Base-by-base conservation (phyloP, 208 protist genomes). In the Trypanosoma scelopori region DNA sequence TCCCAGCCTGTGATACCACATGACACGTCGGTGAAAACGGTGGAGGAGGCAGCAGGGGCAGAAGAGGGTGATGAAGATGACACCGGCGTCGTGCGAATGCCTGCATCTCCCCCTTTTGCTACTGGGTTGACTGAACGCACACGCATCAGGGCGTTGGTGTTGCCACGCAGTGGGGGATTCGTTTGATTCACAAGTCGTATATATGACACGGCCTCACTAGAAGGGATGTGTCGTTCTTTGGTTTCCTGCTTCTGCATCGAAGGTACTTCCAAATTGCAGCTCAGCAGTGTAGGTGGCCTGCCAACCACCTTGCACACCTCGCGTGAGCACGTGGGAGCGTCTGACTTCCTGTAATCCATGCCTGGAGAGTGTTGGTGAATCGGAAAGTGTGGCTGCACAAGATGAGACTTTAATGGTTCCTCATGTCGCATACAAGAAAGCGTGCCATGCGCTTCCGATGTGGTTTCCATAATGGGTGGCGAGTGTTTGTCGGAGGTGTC, bases 1-100 rank as follows among this genome's bases (percentile, higher is more conserved):
- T 52, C 58, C 67, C 67, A 73, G 9, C 67, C 57, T 56, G 58
- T 73, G 25, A 73, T 73, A 47, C 58, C 51, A 47, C 28, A 66
- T 18, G 20, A 66, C 27, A 51, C 20, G 47, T 73, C 67, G 20
- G 45, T 13, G 9, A 16, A 4, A 42, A 1, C 23, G 32, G 37
- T 42, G 37, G 27, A 52, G 20, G 25, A n/a, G n/a, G n/a, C n/a
- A n/a, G n/a, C 35, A 9, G 53, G 5, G 18, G 48, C 48, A 41
- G 55, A 48, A 22, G 50, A 16, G 16, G 25, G 13, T 25, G n/a
- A 35, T 27, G 46, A 43, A 37, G 58, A 11, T 43, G 51, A 30
- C 22, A 49, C n/a, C 2, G 53, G 45, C 25, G 49, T 28, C 6
- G 35, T 7, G 20, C 16, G 1, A 9, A 11, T 48, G 5, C 23